Conservation (phyloP, 148 eudicot species). For the Amaranthus hypochondriacus region DNA sequence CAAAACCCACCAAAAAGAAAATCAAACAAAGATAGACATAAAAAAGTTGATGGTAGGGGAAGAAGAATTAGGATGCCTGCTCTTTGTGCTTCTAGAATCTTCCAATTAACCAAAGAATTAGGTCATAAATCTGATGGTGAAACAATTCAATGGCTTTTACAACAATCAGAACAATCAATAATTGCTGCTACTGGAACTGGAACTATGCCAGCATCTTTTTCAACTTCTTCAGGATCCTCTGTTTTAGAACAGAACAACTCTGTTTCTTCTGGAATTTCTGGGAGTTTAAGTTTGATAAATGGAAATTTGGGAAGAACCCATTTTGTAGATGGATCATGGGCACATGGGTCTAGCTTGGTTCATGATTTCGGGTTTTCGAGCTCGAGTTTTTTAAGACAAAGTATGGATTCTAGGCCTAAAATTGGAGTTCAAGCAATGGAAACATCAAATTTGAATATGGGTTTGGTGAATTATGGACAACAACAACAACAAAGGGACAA, state of each 20-base stretch:
- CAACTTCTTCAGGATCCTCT: slow-evolving; percentile 25
- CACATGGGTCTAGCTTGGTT: slow-evolving; percentile 17
- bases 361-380: slow-evolving; percentile 21
- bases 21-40: slow-evolving; percentile 59
- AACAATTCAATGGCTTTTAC: slow-evolving; percentile 56
- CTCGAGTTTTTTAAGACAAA: slow-evolving; percentile 4
- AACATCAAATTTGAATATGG: slow-evolving; percentile 21
- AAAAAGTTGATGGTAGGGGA: slow-evolving; percentile 62
- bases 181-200: slow-evolving; percentile 51
- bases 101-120: slow-evolving; percentile 54
- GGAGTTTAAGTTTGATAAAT: slow-evolving; percentile 5
- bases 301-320: slow-evolving; percentile 21
- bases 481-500: slow-evolving; percentile 12
- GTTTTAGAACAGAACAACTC: slow-evolving; percentile 30
- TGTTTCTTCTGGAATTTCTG: slow-evolving; percentile 16
- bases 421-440: slow-evolving; percentile 17
- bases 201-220: slow-evolving; percentile 51
- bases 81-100: slow-evolving; percentile 51
- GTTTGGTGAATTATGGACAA: slow-evolving; percentile 21
- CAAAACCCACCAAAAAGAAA: slow-evolving; percentile 39
- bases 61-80: slow-evolving; percentile 63
- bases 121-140: slow-evolving; percentile 38
- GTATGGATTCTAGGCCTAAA: slow-evolving; percentile 21
- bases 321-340: slow-evolving; percentile 12
- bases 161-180: slow-evolving; percentile 48